Evolutionary conservation across 352 stramenopile genomes (phyloP), one percentile per base, ranked within the genome.

Genomic region (Pythium apleroticum): DNA sequence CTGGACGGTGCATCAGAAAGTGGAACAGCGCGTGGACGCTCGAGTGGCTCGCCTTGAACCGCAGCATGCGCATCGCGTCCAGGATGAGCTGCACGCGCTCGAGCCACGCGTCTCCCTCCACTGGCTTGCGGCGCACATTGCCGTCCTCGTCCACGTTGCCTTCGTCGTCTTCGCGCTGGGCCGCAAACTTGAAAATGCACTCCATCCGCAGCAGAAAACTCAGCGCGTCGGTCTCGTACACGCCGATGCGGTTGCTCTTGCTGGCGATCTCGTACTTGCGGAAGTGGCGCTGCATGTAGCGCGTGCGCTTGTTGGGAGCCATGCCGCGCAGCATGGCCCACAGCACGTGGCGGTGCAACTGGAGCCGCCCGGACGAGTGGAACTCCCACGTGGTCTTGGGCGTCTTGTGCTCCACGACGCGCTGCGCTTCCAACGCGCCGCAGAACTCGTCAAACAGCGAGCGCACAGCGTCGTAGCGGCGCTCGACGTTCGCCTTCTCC

Each of bases 201-300:
- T 91, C 82, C 50, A 85, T 71, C 48, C 72, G 69, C 68, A 91
- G 37, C 28, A 91, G 45, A 28, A 90, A 91, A 61, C 89, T 91
- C 31, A 89, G 69, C 22, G 80, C 33, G 33, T 91, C 82, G 1
- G 78, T 74, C 59, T 91, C 82, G 53, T 84, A 80, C 25, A 89
- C 61, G 8, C 69, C 56, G 17, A 72, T 52, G 20, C 66, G 60
- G 64, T 91, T 91, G 24, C 58, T 72, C 14, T 71, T 79, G 37
- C 55, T 77, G 37, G 55, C 63, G n/a, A 89, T 33, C 33, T 63
- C 75, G 68, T 83, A 62, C 24, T 52, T 57, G 12, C 77, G 75
- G 52, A 82, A 91, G 31, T 86, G 81, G 19, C 41, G 19, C 27
- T 49, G 54, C 73, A 88, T 80, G 1, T 57, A 43, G 10, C 72